phyloP scores from a whole-genome alignment of 2,329 filamentous ascomycete genomes.

The Colletotrichum chrysophilum region DNA sequence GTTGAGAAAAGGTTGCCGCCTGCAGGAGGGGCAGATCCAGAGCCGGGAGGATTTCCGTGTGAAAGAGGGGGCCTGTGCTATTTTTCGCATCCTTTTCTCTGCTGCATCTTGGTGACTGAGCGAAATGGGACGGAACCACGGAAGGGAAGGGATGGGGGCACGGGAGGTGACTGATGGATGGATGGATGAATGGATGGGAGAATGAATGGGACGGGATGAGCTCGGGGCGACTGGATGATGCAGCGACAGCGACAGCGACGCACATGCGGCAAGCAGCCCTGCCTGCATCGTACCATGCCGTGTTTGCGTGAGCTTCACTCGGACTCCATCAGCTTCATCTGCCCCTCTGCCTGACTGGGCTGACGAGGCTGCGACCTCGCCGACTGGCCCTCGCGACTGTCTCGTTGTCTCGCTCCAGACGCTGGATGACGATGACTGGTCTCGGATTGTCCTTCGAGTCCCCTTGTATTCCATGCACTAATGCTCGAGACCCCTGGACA shows the following conservation, averaged over 20 bases:
- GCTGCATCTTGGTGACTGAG: background rate
- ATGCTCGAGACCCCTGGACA: background rate
- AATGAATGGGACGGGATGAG: background rate
- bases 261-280: background rate
- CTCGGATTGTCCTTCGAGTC: background rate
- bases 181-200: background rate
- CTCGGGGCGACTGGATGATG: background rate
- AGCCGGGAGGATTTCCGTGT: background rate
- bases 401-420: background rate
- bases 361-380: background rate
- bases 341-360: background rate
- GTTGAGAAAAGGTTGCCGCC: background rate
- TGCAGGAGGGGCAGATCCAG: background rate
- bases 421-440: slow-evolving; percentile 2
- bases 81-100: background rate
- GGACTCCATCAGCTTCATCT: background rate
- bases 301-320: background rate
- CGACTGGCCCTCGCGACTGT: background rate
- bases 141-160: background rate
- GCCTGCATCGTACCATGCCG: background rate
- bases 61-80: background rate
- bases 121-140: background rate
- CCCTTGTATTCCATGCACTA: background rate
- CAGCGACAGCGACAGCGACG: background rate
- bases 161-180: background rate